phyloP scores from a whole-genome alignment of 2,329 filamentous ascomycete species.

The Talaromyces sp. region DNA sequence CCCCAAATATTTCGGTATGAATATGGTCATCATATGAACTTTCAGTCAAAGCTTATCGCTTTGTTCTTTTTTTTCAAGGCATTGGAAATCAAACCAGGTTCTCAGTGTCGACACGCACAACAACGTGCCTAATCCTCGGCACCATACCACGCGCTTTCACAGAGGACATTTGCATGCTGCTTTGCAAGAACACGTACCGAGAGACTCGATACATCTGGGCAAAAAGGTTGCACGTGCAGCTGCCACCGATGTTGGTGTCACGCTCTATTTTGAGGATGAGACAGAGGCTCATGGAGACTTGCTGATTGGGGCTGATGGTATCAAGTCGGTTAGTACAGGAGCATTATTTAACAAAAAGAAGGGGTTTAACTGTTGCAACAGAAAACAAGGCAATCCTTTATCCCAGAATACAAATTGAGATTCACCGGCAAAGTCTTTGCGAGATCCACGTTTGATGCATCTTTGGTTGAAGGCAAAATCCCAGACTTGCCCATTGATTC shows the following conservation, averaged over 20 bases:
- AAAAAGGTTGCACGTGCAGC: conserved; percentile 40
- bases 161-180: conserved; percentile 49
- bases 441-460: conserved; percentile 42
- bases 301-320: conserved; percentile 51
- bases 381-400: conserved; percentile 35
- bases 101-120: conserved; percentile 29
- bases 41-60: neutral
- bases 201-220: conserved; percentile 38
- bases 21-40: neutral
- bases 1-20: conserved; percentile 45
- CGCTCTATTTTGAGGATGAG: conserved; percentile 47
- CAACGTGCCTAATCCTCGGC: conserved; percentile 35
- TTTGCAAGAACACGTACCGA: conserved; percentile 43
- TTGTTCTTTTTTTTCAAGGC: conserved; percentile 19
- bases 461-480: conserved; percentile 35
- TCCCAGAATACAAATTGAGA: conserved; percentile 34
- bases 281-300: conserved; percentile 42
- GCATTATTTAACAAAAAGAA: no score
- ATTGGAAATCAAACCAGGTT: conserved; percentile 43
- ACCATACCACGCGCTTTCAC: conserved; percentile 45
- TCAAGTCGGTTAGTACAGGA: conserved; percentile 43
- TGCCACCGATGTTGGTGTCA: conserved; percentile 26
- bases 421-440: conserved; percentile 46
- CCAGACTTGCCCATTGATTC: conserved; percentile 39
- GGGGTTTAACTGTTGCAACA: conserved; percentile 2